Evolutionary conservation across 805 yeast genomes (phyloP).

Genomic region (Lipomyces yamanashiensis): DNA sequence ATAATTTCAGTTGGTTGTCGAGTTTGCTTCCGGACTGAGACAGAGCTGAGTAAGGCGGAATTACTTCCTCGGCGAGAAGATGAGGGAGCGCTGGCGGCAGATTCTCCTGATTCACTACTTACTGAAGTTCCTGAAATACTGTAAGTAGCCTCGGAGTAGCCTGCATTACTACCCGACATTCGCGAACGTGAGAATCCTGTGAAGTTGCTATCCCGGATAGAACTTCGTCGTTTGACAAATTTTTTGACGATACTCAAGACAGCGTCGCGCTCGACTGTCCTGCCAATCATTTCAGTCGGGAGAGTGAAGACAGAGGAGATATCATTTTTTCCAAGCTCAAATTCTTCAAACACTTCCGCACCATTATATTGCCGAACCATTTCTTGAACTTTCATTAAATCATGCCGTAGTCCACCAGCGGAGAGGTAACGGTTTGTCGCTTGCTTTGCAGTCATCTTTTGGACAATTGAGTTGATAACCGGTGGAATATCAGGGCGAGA

Average conservation of each 20-base stretch:
- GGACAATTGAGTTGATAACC: slow-evolving; percentile 28
- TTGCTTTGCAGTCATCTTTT: slow-evolving; percentile 36
- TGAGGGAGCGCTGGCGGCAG: background rate
- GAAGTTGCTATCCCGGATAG: background rate
- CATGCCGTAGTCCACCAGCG: slow-evolving; percentile 31
- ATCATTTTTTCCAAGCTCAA: slow-evolving; percentile 31
- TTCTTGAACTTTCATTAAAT: slow-evolving; percentile 23
- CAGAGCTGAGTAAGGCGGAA: background rate
- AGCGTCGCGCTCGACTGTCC: slow-evolving; percentile 21
- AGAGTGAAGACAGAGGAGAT: slow-evolving; percentile 30
- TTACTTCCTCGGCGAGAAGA: background rate
- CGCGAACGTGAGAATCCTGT: background rate
- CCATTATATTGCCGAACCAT: slow-evolving; percentile 5
- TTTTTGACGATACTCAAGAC: slow-evolving; percentile 16
- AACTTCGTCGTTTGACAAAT: slow-evolving; percentile 20
- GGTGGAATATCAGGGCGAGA: slow-evolving; percentile 36
- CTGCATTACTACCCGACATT: background rate
- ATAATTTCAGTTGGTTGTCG: slow-evolving; percentile 26
- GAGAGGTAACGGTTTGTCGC: slow-evolving; percentile 32
- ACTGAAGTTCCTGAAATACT: slow-evolving; percentile 5
- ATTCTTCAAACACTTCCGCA: slow-evolving; percentile 11
- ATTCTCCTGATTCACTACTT: background rate
- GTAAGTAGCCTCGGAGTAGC: slow-evolving; percentile 4
- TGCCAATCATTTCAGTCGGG: slow-evolving; percentile 32
- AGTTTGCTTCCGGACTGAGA: background rate